Evolutionary conservation across 768 basidiomycete species (phyloP).

Genomic region (Lactarius psammicola): DNA sequence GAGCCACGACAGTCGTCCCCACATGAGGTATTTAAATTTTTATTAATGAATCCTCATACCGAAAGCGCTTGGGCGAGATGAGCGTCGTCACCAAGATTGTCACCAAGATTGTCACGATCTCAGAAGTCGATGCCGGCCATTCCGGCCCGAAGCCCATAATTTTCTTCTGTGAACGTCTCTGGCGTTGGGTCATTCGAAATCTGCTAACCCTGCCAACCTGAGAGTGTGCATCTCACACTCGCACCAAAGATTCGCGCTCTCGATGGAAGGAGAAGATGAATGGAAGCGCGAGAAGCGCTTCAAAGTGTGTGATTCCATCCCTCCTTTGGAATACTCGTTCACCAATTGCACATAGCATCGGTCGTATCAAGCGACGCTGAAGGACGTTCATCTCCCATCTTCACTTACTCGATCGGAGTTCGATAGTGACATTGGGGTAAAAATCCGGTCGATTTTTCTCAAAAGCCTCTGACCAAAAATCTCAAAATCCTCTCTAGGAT

Average conservation of each 20-base stretch:
- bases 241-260: conserved; percentile 2
- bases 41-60: too few relatives aligned
- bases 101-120: too few relatives aligned
- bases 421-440: conserved; percentile 58
- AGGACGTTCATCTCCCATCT: conserved; percentile 70
- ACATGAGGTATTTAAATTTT: too few relatives aligned
- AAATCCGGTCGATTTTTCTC: conserved; percentile 16
- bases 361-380: conserved; percentile 65
- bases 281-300: conserved; percentile 47
- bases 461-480: neutral
- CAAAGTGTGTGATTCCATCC: conserved; percentile 39
- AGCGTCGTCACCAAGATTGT: too few relatives aligned
- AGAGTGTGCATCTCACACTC: neutral
- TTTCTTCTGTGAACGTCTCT: neutral
- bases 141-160: neutral
- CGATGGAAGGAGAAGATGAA: conserved; percentile 14
- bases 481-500: conserved; percentile 47
- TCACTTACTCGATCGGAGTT: conserved; percentile 50
- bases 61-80: too few relatives aligned
- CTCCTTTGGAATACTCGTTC: conserved; percentile 4
- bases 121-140: neutral
- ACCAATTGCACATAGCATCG: conserved; percentile 51
- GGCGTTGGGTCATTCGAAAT: neutral
- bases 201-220: neutral
- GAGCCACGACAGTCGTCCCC: too few relatives aligned